phyloP scores from a whole-genome alignment of 1,139 yeast species.

The Blastobotrys proliferans region DNA sequence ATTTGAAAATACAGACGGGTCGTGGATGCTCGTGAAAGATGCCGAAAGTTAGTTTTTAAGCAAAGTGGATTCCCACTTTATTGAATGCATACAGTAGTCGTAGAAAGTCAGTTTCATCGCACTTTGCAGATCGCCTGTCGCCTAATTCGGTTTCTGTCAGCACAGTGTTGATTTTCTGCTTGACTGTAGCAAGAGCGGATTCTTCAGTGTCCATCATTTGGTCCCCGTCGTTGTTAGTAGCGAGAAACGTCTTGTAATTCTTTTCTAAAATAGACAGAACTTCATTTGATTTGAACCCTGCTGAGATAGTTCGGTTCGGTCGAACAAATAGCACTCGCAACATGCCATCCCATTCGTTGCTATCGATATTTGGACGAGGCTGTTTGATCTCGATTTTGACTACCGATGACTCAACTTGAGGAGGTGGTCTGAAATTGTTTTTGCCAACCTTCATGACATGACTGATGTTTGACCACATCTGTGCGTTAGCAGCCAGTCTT shows the following conservation, averaged over 20 bases:
- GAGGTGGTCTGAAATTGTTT: conserved; percentile 97
- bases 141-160: conserved; percentile 65
- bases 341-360: conserved; percentile 95
- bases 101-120: conserved; percentile 92
- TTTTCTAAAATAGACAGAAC: conserved; percentile 82
- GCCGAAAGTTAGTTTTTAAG: conserved; percentile 41
- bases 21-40: conserved; percentile 13
- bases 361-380: conserved; percentile 90
- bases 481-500: conserved; percentile 91
- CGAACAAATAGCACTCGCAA: conserved; percentile 86
- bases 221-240: conserved; percentile 36
- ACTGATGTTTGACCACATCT: conserved; percentile 98
- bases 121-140: conserved; percentile 86
- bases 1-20: conserved; percentile 9
- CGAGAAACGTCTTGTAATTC: conserved; percentile 77
- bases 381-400: conserved; percentile 86
- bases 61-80: conserved; percentile 95
- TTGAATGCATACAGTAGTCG: conserved; percentile 88
- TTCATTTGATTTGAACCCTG: conserved; percentile 83
- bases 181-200: conserved; percentile 39
- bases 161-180: conserved; percentile 59
- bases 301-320: conserved; percentile 87
- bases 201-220: conserved; percentile 41
- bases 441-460: conserved; percentile 98
- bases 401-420: conserved; percentile 95